Percentiles rank a stretch among this genome's conserved stretches.
These are phyloP conservation scores for Tetrahymena thermophila DNA, from an alignment of 73 alveolate species.

Conservation along the genomic window DNA sequence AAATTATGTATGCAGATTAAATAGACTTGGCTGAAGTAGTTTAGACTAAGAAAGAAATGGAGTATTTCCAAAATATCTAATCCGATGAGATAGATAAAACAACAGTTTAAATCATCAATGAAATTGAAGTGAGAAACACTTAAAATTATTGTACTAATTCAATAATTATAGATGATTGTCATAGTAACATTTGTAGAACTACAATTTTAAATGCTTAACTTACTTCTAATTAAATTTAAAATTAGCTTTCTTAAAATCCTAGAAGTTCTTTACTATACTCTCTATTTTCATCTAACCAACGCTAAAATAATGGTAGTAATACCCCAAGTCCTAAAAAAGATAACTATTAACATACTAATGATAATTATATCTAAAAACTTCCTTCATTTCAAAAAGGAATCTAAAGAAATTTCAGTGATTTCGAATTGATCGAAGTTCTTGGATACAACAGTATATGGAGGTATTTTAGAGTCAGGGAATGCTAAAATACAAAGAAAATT, in stretches of 20 bases:
- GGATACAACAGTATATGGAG: not conserved
- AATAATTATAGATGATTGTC: not conserved
- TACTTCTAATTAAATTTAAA: not conserved
- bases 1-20: not conserved
- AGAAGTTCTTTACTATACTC: not conserved
- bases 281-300: not conserved
- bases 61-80: not conserved
- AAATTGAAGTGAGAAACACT: too few species aligned
- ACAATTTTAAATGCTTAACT: not conserved
- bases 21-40: not conserved
- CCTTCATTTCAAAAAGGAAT: not conserved
- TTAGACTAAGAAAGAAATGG: not conserved
- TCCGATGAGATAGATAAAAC: not conserved
- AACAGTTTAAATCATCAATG: not conserved
- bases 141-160: not conserved
- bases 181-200: not conserved
- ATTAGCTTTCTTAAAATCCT: too few species aligned
- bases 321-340: not conserved
- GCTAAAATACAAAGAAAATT: not conserved
- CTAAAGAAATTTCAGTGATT: not conserved
- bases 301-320: not conserved
- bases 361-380: not conserved
- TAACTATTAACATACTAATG: not conserved
- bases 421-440: not conserved
- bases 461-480: not conserved